A percentile compares a stretch with the other conserved stretches of the same genome.
These are phyloP conservation scores for Amanita pallidorosea DNA, from an alignment of 768 basidiomycete species.

Conservation along the genomic window DNA sequence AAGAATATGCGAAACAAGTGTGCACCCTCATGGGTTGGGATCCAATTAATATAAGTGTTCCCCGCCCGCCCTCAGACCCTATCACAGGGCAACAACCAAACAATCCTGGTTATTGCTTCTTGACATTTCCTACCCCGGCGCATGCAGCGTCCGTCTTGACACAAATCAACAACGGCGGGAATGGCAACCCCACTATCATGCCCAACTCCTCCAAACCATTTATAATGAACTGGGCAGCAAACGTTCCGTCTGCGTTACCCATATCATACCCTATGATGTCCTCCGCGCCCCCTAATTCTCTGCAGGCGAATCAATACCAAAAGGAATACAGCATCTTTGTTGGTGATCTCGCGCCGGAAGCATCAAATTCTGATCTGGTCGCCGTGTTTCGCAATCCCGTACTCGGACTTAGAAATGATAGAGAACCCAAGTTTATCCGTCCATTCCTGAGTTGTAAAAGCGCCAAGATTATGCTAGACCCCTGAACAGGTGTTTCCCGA, in stretches of 20 bases:
- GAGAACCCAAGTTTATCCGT: constrained; percentile 80
- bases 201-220: constrained; percentile 82
- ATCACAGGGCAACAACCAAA: constrained; percentile 56
- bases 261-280: constrained; percentile 19
- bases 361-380: constrained; percentile 92
- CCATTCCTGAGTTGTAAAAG: constrained; percentile 91
- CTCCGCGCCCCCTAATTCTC: constrained; percentile 10
- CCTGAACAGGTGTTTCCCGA: constrained; percentile 77
- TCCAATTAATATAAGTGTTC: constrained; percentile 61
- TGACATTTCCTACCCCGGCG: constrained; percentile 68
- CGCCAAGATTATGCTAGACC: constrained; percentile 92
- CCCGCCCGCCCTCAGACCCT: constrained; percentile 47
- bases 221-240: constrained; percentile 66
- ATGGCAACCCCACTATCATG: constrained; percentile 49
- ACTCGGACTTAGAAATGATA: constrained; percentile 72
- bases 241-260: constrained; percentile 21
- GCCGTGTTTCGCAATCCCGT: constrained; percentile 88
- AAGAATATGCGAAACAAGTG: constrained; percentile 87
- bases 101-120: constrained; percentile 82
- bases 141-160: constrained; percentile 62
- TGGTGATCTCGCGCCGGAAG: constrained; percentile 87
- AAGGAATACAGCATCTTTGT: constrained; percentile 94
- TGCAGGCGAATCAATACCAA: constrained; percentile 44
- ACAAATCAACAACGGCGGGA: constrained; percentile 43
- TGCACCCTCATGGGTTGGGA: constrained; percentile 86